Evolutionary conservation across 2,329 filamentous ascomycete genomes (phyloP).

Genomic region (Penicillium palitans): DNA sequence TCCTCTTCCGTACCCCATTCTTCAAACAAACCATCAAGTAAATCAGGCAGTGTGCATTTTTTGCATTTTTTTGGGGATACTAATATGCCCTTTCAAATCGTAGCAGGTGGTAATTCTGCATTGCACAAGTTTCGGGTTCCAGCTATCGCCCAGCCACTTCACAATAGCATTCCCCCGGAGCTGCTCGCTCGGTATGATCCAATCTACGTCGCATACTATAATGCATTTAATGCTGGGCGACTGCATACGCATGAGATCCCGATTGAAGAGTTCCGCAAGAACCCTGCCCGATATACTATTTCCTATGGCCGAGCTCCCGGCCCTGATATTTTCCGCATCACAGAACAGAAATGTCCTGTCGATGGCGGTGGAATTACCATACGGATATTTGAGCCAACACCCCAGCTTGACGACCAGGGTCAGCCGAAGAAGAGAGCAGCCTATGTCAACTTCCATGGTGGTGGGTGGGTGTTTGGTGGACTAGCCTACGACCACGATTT

Average conservation of each 20-base stretch:
- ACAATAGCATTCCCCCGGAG: conserved; percentile 44
- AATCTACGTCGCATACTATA: conserved; percentile 44
- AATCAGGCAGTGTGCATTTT: neutral
- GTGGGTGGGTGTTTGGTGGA: conserved; percentile 48
- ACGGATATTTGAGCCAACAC: conserved; percentile 42
- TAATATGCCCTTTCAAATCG: conserved; percentile 12
- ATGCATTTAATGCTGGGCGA: conserved; percentile 45
- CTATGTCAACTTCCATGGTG: conserved; percentile 47
- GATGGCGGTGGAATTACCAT: conserved; percentile 42
- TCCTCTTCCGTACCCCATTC: neutral
- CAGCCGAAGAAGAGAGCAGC: conserved; percentile 36
- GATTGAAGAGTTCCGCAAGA: conserved; percentile 41
- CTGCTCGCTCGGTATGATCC: conserved; percentile 43
- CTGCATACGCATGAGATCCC: conserved; percentile 46
- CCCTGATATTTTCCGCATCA: conserved; percentile 42
- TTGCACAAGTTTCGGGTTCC: conserved; percentile 30
- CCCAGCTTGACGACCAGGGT: conserved; percentile 26
- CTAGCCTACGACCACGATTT: conserved; percentile 42
- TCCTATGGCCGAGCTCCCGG: conserved; percentile 41
- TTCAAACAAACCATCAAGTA: neutral
- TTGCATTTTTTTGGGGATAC: neutral
- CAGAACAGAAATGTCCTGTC: conserved; percentile 43
- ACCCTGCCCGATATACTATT: conserved; percentile 42
- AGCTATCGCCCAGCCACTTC: conserved; percentile 36
- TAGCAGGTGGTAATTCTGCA: conserved; percentile 17